A percentile compares a stretch with the other conserved stretches of the same genome.
phyloP scores from a whole-genome alignment of 805 yeast species.

The Dipodascopsis uninucleata region DNA sequence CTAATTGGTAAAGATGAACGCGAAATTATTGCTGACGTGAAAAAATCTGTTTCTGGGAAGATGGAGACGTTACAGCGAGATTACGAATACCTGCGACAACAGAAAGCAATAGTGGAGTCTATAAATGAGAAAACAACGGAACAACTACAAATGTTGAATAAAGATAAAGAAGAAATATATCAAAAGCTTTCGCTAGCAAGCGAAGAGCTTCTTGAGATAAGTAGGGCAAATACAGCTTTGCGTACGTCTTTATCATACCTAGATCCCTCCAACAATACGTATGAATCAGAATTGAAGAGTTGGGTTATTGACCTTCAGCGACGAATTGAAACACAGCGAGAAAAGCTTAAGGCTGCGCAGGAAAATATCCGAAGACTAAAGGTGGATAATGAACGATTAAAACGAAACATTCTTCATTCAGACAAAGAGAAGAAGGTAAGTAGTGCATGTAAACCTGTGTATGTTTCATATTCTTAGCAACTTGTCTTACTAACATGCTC shows the following conservation, averaged over 20 bases:
- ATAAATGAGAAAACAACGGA: conserved; percentile 7
- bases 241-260: conserved; percentile 21
- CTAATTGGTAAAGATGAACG: conserved; percentile 18
- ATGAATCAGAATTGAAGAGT: conserved; percentile 23
- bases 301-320: conserved; percentile 26
- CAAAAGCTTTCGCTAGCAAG: conserved; percentile 17
- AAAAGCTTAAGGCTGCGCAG: conserved; percentile 17
- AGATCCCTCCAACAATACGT: conserved; percentile 14
- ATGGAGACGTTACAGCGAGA: conserved; percentile 11
- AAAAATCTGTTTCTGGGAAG: conserved; percentile 7
- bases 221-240: conserved; percentile 22
- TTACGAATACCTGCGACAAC: conserved; percentile 4
- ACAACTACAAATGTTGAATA: conserved; percentile 7
- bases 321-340: conserved; percentile 20
- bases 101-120: conserved; percentile 4
- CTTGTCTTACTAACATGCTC: not conserved
- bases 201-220: conserved; percentile 24
- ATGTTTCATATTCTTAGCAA: not conserved
- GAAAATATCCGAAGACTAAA: conserved; percentile 18
- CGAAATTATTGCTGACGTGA: conserved; percentile 6
- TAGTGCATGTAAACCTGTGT: not conserved
- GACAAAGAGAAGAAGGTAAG: not conserved
- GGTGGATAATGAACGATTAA: conserved; percentile 11
- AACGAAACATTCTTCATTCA: not conserved
- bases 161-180: conserved; percentile 20